Evolutionary conservation across 73 alveolate species (phyloP), one percentile per base, ranked within the genome.

Genomic region (Uronychia setigera): DNA sequence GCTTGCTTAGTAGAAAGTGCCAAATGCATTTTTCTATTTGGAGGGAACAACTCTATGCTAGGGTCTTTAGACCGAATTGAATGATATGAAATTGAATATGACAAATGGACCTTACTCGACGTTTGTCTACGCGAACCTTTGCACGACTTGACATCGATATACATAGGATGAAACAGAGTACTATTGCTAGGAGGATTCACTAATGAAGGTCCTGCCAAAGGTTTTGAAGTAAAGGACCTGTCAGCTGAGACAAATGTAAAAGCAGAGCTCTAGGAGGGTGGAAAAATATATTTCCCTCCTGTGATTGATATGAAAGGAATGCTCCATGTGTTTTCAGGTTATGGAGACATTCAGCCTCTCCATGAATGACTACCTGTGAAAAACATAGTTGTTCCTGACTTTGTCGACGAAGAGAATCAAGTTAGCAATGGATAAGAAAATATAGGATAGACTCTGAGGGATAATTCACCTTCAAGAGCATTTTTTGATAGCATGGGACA

Each of bases 11-110:
- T 90, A 13, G 89, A 85, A 0, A 78, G 84, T 5, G 75, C 35
- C 26, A 60, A 86, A 35, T 58, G 76, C 26, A 74, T 90, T 0
- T 90, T 83, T 80, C 46, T 87, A 13, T 90, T 90, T 85, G 95
- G 95, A 11, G 95, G 95, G 1, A 90, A 90, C 33, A 85, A 84
- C 78, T 77, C 32, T 28, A 35, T 82, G n/a, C n/a, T 74, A 0
- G 95, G 95, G 27, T 79, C 91, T 29, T 60, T 90, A 14, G 60
- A 58, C 27, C 58, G 81, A 31, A 90, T 90, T 29, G 95, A 90
- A 58, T 67, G 83, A 31, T 90, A 90, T 90, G 95, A 90, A 32
- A 85, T 90, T 58, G 95, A 90, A 25, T 90, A 35, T 80, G 95
- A 90, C 34, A 90, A 85, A 76, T 90, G 95, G 95, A 85, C 92